phyloP scores from a whole-genome alignment of 202 grass and related monocot species.

The Bolboschoenoplectus hybrid region DNA sequence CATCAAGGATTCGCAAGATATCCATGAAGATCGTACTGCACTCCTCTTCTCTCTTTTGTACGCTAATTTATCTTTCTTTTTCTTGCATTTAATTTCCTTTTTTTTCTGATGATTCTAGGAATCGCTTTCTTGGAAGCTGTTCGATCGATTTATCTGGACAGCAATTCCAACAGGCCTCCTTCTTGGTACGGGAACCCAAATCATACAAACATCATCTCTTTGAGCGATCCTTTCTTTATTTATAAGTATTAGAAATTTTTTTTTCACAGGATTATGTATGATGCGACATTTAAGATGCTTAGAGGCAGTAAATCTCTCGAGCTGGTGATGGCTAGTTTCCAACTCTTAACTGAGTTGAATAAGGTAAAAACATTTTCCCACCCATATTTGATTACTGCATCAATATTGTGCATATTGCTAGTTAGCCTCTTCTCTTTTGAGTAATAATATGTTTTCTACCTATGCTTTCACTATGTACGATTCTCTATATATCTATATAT shows the following conservation, averaged over 20 bases:
- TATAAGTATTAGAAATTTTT: neutral
- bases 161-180: conserved; percentile 48
- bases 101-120: conserved; percentile 40
- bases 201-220: neutral
- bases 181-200: conserved; percentile 54
- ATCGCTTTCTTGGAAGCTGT: conserved; percentile 81
- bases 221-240: neutral
- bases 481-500: neutral
- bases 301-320: conserved; percentile 66
- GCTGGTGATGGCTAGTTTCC: conserved; percentile 68
- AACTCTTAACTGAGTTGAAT: conserved; percentile 72
- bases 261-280: conserved; percentile 43
- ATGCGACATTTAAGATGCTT: conserved; percentile 76
- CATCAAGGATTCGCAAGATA: conserved; percentile 74
- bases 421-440: conserved; percentile 30
- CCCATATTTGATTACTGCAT: neutral
- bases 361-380: conserved; percentile 48
- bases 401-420: neutral
- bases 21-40: conserved; percentile 76
- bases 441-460: conserved; percentile 15
- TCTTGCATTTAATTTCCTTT: neutral
- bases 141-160: conserved; percentile 57
- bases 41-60: neutral
- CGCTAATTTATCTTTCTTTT: neutral
- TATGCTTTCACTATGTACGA: neutral